Evolutionary conservation across 306 rosid genomes (phyloP).

Genomic region (Citrullus colocynthis): DNA sequence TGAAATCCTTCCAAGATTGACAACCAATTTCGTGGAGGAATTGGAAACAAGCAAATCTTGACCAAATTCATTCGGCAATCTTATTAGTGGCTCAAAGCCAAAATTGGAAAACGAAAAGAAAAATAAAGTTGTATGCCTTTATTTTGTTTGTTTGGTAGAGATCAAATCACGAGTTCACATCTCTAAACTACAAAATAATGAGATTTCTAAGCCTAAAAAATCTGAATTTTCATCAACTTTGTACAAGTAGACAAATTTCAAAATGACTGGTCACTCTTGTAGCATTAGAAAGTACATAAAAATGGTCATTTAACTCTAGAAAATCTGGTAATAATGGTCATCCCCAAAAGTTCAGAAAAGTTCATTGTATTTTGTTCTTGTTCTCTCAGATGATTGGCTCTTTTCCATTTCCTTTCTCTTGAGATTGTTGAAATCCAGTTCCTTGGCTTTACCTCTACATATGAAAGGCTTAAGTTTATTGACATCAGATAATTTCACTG

Average conservation of each 20-base stretch:
- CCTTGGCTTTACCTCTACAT: conserved; percentile 36
- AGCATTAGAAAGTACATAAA: not conserved
- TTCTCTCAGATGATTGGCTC: conserved; percentile 24
- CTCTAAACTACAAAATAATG: not conserved
- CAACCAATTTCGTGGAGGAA: not conserved
- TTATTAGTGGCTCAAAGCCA: not conserved
- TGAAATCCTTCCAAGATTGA: not conserved
- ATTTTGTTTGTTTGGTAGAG: not conserved
- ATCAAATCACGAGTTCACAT: not conserved
- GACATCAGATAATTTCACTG: conserved; percentile 66
- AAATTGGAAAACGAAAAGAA: not conserved
- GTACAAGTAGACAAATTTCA: not conserved
- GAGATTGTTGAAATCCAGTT: conserved; percentile 15
- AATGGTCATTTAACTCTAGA: not conserved
- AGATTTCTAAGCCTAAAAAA: not conserved
- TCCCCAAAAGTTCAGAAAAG: not conserved
- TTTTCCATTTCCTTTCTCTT: conserved; percentile 23
- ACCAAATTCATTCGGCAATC: not conserved
- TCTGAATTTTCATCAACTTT: not conserved
- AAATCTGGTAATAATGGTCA: not conserved
- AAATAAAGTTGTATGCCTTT: not conserved
- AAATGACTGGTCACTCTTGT: not conserved
- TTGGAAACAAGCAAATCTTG: not conserved
- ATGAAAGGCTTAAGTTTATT: conserved; percentile 66
- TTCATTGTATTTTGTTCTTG: conserved; percentile 22